Evolutionary conservation across 495 filamentous ascomycete species (phyloP).

Genomic region (Penicillium chermesinum): DNA sequence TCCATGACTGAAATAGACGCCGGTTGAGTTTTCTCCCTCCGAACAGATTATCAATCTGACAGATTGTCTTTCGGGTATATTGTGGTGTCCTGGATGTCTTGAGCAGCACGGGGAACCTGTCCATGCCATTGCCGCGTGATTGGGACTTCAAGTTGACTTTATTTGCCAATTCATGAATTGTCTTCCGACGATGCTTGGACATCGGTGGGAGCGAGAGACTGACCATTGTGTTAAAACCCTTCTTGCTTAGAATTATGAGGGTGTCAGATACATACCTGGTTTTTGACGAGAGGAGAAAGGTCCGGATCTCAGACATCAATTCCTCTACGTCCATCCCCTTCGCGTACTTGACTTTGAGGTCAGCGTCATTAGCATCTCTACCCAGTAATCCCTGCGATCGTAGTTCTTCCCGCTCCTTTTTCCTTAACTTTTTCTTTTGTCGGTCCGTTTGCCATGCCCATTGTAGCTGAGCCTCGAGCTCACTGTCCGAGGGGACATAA

Average conservation of each 20-base stretch:
- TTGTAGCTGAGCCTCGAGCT: constrained; percentile 59
- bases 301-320: constrained; percentile 64
- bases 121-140: constrained; percentile 67
- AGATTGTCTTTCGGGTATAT: constrained; percentile 44
- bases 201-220: constrained; percentile 82
- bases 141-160: constrained; percentile 74
- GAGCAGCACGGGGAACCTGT: constrained; percentile 70
- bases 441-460: constrained; percentile 70
- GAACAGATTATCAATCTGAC: constrained; percentile 32
- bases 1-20: constrained; percentile 31
- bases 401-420: constrained; percentile 72
- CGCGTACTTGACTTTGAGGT: constrained; percentile 67
- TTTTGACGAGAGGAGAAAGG: constrained; percentile 60
- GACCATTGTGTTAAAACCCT: not conserved
- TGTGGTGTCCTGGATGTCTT: constrained; percentile 60
- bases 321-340: constrained; percentile 65
- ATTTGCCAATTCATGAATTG: constrained; percentile 69
- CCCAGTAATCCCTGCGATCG: constrained; percentile 75
- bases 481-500: constrained; percentile 66
- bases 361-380: constrained; percentile 53
- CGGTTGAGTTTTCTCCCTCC: constrained; percentile 28
- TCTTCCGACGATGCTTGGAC: constrained; percentile 67
- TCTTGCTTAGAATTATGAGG: not conserved
- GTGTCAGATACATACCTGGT: constrained; percentile 54
- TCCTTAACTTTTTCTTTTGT: constrained; percentile 72